Evolutionary conservation across 179 eudicot genomes (phyloP).

Genomic region (Sideroxylon spinosum): DNA sequence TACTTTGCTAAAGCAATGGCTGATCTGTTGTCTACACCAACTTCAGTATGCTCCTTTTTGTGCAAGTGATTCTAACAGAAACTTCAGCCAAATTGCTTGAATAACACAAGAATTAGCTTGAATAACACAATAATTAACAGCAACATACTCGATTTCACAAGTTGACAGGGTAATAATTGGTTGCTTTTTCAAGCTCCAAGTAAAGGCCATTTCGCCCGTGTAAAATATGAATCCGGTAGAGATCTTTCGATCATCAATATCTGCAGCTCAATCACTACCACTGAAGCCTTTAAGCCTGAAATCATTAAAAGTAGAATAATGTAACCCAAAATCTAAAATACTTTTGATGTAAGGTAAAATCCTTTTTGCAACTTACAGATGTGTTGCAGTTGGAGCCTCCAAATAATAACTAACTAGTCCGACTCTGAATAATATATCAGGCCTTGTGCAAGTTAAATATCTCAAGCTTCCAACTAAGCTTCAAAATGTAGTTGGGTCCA

Average conservation of each 20-base stretch:
- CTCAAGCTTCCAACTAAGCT: no score
- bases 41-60: not conserved
- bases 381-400: no score
- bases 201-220: not conserved
- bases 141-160: constrained; percentile 8
- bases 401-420: no score
- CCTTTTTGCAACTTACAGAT: no score
- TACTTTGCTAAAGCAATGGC: constrained; percentile 6
- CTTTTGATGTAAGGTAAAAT: not conserved
- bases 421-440: no score
- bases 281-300: not conserved
- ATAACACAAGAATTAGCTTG: constrained; percentile 4
- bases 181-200: not conserved
- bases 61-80: not conserved
- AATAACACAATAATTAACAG: not conserved
- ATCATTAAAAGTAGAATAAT: not conserved
- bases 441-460: no score
- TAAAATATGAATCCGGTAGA: not conserved
- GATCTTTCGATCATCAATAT: constrained; percentile 4
- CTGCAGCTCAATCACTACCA: not conserved
- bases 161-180: not conserved
- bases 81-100: constrained; percentile 7
- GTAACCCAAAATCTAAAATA: not conserved
- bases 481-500: no score
- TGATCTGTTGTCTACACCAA: not conserved